These are phyloP conservation scores for Geoglossum cookeanum DNA, from an alignment of 2,329 filamentous ascomycete species.

Conservation along the genomic window DNA sequence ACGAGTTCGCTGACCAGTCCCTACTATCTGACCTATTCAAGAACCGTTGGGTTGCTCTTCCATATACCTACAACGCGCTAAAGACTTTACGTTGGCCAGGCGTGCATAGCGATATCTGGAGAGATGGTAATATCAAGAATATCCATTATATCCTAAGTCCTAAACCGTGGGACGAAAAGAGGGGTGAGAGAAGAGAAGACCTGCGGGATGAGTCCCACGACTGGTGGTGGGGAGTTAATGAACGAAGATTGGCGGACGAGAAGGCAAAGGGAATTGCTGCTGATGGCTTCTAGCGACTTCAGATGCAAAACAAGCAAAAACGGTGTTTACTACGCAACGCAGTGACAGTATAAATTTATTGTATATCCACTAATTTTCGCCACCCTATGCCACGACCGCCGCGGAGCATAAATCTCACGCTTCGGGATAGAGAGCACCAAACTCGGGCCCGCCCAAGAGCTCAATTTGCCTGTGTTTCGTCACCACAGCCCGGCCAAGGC, in stretches of 20 bases:
- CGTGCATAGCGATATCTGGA: conserved; percentile 38
- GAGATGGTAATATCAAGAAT: conserved; percentile 38
- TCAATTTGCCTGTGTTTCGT: too few species aligned
- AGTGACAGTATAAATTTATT: too few species aligned
- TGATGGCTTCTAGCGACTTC: background rate
- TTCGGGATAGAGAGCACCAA: too few species aligned
- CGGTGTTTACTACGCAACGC: too few species aligned
- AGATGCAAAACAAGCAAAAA: too few species aligned
- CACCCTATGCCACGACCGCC: too few species aligned
- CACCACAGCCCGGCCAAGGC: too few species aligned
- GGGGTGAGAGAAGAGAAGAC: conserved; percentile 27
- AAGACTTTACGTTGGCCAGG: conserved; percentile 37
- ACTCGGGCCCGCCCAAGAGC: too few species aligned
- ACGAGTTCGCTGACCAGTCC: conserved; percentile 39
- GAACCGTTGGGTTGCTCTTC: conserved; percentile 36
- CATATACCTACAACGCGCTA: conserved; percentile 42
- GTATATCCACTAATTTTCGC: too few species aligned
- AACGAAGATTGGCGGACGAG: conserved; percentile 25
- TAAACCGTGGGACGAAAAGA: conserved; percentile 39
- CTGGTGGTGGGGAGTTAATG: conserved; percentile 37
- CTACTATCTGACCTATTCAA: conserved; percentile 36
- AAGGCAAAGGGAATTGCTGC: conserved; percentile 21
- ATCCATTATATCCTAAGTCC: conserved; percentile 41
- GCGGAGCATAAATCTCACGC: too few species aligned
- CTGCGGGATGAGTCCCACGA: conserved; percentile 31